Evolutionary conservation across 192 early-diverging fungal species (phyloP), one percentile per base, ranked within the genome.

Genomic region (Bifiguratus adelaidae): DNA sequence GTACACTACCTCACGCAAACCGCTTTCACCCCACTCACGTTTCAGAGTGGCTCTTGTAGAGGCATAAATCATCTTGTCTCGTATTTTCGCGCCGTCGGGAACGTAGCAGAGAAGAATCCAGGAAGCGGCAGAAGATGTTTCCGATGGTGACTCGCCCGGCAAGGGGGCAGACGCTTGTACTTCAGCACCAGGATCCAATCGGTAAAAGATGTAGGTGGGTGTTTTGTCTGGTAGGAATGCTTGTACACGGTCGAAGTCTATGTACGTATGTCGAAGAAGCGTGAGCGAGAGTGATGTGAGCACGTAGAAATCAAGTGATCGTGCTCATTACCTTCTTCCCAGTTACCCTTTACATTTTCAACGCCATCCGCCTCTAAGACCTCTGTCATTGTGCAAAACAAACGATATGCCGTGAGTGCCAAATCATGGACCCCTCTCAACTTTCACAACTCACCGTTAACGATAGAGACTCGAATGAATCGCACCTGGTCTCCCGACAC

Each of bases 41-140:
- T 73, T 65, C 42, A 95, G 58, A 4, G 86, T 79, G 7, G 85
- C 82, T 44, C 85, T 80, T 18, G 86, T 80, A 4, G 91, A 79
- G 8, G 95, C 91, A 52, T 94, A 92, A 27, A 98, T 69, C 91
- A 95, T 98, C 61, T 96, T 95, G 43, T 89, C 83, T 19, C 92
- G 73, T 22, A 95, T 83, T 25, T 71, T 73, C 20, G 88, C 82
- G 21, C 71, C 33, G 52, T 94, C 91, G 1, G 91, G 91, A 4
- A 91, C 83, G 60, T 81, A 91, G 24, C 76, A 62, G 35, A 85
- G 58, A 32, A 93, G 71, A 32, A 87, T 65, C 90, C 90, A 93
- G 29, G 75, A 64, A 40, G n/a, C n/a, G n/a, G n/a, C n/a, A n/a
- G n/a, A n/a, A n/a, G n/a, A n/a, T n/a, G n/a, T n/a, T n/a, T n/a